Conservation (phyloP, 352 stramenopile genomes). For the Globisporangium alternatum region DNA sequence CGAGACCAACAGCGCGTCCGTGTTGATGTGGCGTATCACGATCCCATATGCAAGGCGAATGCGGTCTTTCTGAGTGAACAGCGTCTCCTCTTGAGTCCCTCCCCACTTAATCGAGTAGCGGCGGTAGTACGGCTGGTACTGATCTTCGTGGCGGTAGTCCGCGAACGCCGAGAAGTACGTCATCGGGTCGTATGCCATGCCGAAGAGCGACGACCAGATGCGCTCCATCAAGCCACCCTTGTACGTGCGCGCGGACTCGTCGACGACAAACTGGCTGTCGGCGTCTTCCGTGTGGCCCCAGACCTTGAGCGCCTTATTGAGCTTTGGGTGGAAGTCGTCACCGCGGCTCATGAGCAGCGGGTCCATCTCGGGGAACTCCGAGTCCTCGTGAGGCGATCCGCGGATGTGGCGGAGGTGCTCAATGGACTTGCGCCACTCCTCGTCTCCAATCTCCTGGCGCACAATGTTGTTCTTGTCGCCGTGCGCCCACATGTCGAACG, state of each 20-base stretch:
- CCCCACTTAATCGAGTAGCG: constrained; percentile 78
- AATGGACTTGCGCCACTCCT: constrained; percentile 44
- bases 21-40: constrained; percentile 75
- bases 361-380: constrained; percentile 67
- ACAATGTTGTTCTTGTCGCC: constrained; percentile 48
- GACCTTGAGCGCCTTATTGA: constrained; percentile 44
- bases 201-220: constrained; percentile 61
- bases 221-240: constrained; percentile 23
- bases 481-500: constrained; percentile 58
- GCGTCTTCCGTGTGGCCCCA: constrained; percentile 80
- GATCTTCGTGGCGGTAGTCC: constrained; percentile 68
- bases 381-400: constrained; percentile 29
- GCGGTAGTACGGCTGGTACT: constrained; percentile 79
- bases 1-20: constrained; percentile 54
- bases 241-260: constrained; percentile 34
- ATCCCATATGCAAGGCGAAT: constrained; percentile 71
- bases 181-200: constrained; percentile 64
- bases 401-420: constrained; percentile 57
- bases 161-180: constrained; percentile 83
- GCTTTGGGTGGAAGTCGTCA: constrained; percentile 57
- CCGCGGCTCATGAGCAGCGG: constrained; percentile 62
- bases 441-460: constrained; percentile 48
- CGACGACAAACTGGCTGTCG: constrained; percentile 56
- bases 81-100: constrained; percentile 60
- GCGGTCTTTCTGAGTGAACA: constrained; percentile 81